phyloP scores from a whole-genome alignment of 2,329 filamentous ascomycete genomes.

The Biscogniauxia mediterranea region DNA sequence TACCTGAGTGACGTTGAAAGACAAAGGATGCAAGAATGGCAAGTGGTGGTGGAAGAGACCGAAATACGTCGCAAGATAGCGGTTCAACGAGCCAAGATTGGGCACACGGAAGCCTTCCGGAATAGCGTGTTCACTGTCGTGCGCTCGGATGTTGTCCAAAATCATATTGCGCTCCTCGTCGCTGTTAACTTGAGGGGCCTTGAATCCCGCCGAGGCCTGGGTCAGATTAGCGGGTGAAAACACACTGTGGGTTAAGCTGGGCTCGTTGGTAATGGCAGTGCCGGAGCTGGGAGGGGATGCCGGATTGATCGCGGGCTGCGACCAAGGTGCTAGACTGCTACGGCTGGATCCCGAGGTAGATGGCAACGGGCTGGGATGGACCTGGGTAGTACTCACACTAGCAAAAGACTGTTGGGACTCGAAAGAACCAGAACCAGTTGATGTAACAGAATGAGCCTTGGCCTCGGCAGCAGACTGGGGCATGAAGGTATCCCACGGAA shows the following conservation, averaged over 20 bases:
- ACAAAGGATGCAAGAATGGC: slow-evolving; percentile 90
- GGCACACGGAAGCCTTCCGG: slow-evolving; percentile 89
- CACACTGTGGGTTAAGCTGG: slow-evolving; percentile 33
- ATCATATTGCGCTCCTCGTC: slow-evolving; percentile 86
- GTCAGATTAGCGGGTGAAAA: slow-evolving; percentile 68
- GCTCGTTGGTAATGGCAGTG: slow-evolving; percentile 38
- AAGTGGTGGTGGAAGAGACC: slow-evolving; percentile 95
- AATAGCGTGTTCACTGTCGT: slow-evolving; percentile 78
- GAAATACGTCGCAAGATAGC: slow-evolving; percentile 94
- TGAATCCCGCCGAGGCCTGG: slow-evolving; percentile 65
- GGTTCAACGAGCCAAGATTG: slow-evolving; percentile 75
- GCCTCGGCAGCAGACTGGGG: slow-evolving; percentile 66
- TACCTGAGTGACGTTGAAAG: slow-evolving; percentile 77
- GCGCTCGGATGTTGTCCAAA: slow-evolving; percentile 78
- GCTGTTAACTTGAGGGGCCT: slow-evolving; percentile 74
- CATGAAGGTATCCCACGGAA: slow-evolving; percentile 90
- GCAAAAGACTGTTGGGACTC: slow-evolving; percentile 66
- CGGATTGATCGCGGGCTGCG: slow-evolving; percentile 72
- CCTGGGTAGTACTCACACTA: slow-evolving; percentile 54
- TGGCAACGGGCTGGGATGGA: slow-evolving; percentile 61
- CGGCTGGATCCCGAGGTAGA: slow-evolving; percentile 58
- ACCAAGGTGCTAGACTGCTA: slow-evolving; percentile 61
- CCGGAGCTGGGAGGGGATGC: slow-evolving; percentile 66
- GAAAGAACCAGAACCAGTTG: slow-evolving; percentile 63
- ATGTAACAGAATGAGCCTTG: slow-evolving; percentile 73